phyloP scores from a whole-genome alignment of 441 rosid genomes.

The Aquilaria agallochum region DNA sequence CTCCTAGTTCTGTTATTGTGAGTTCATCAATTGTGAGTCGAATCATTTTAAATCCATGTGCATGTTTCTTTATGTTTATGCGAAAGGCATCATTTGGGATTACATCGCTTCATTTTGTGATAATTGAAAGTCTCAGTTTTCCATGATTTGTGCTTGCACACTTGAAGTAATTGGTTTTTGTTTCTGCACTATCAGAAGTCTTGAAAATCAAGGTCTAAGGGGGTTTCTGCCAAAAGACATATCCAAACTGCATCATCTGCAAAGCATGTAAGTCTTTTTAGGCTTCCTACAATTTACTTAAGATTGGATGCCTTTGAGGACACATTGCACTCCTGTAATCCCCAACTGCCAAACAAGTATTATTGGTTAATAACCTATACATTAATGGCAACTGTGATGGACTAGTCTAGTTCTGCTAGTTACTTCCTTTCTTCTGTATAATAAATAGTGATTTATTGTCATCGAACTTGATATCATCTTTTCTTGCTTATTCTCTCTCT shows the following conservation, averaged over 20 bases:
- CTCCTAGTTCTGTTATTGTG: no score
- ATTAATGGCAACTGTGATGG: no score
- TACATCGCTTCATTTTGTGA: neutral
- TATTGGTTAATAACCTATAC: no score
- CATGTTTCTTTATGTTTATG: no score
- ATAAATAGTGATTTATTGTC: neutral
- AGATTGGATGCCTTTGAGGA: neutral
- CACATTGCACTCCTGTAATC: no score
- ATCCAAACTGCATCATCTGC: conserved; percentile 69
- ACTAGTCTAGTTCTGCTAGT: no score
- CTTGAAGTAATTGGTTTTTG: conserved; percentile 9
- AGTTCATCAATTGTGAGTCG: no score
- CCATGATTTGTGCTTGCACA: neutral
- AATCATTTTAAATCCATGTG: no score
- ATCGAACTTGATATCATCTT: conserved; percentile 5
- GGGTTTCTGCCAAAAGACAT: conserved; percentile 78
- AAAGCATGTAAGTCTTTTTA: conserved; percentile 65
- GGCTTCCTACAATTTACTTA: conserved; percentile 8
- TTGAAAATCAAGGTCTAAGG: conserved; percentile 84
- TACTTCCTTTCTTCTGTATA: no score
- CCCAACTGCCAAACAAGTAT: no score
- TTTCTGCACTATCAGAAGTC: conserved; percentile 53
- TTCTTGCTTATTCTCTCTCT: conserved; percentile 11
- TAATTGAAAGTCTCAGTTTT: conserved; percentile 1
- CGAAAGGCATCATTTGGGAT: neutral